Evolutionary conservation across 1,284 basidiomycete genomes (phyloP), one percentile per base, ranked within the genome.

Genomic region (Austroboletus niveus): DNA sequence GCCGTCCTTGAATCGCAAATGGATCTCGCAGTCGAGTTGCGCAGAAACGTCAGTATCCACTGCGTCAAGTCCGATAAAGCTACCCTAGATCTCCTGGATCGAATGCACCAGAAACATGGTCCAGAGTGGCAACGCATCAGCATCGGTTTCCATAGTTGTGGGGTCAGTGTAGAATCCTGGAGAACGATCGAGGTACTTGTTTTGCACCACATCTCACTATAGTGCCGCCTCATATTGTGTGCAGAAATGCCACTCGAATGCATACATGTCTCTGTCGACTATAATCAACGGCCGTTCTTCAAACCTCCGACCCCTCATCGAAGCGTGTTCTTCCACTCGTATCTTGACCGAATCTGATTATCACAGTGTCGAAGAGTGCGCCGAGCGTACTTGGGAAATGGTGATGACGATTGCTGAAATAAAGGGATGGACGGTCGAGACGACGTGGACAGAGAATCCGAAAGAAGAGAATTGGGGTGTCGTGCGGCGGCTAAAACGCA

Each of bases 281-380:
- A 80, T 76, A 46, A 89, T 93, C 61, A 92, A 92, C 57, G 72
- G 77, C 30, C 83, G 85, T 42, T 86, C 86, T 11, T 70, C 75
- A 2, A 79, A 78, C 45, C 78, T 85, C 59, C 72, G 70, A 45
- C 72, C 75, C 5, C 74, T 93, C 34, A 84, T 92, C 49, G 69
- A 75, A 44, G 72, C 74, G 3, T 85, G 82, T 58, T 71, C 81
- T 44, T 71, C 82, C 2, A 62, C 78, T 52, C 82, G 88, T 10
- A 74, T 94, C 35, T 78, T 94, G 45, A 82, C 79, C 29, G 91
- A 94, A 66, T 91, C 88, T 4, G 91, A 94, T 69, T 87, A 77
- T 62, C 73, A 86, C 62, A 67, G 81, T 52, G 72, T 86, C 29
- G 69, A 76, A 22, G 62, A 69, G 53, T 80, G 79, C 51, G 72